Evolutionary conservation across 129 eudicot genomes (phyloP).

Genomic region (Centella asiatica): DNA sequence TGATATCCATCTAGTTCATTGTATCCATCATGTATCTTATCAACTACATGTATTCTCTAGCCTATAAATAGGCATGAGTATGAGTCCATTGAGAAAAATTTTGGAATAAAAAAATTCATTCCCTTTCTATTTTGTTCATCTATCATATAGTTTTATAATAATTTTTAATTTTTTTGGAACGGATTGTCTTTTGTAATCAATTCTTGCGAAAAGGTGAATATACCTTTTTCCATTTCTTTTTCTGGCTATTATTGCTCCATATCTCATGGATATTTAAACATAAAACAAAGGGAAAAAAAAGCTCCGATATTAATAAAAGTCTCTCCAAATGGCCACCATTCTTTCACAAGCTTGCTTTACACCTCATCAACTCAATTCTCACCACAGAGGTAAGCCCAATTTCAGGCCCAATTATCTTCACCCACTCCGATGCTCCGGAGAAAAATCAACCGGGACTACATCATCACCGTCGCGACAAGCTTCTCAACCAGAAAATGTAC

Average conservation of each 20-base stretch:
- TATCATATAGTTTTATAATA: too few relatives aligned
- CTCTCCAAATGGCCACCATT: constrained; percentile 29
- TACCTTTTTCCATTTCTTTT: too few relatives aligned
- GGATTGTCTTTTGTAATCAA: too few relatives aligned
- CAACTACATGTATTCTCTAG: too few relatives aligned
- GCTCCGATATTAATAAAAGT: background rate
- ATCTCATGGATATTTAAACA: constrained; percentile 15
- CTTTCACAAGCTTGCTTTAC: constrained; percentile 20
- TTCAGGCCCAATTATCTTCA: constrained; percentile 19
- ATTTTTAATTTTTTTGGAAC: too few relatives aligned
- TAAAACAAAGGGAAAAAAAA: constrained; percentile 1
- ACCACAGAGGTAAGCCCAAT: background rate
- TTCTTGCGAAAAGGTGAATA: too few relatives aligned
- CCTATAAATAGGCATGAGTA: too few relatives aligned
- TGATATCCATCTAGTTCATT: too few relatives aligned
- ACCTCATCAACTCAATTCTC: constrained; percentile 16
- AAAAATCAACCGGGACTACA: constrained; percentile 24
- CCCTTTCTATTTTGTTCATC: too few relatives aligned
- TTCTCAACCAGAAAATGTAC: constrained; percentile 35
- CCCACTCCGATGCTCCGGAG: constrained; percentile 27
- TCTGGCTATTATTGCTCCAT: constrained; percentile 14
- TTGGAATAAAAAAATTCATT: too few relatives aligned
- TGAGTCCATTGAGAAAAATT: too few relatives aligned
- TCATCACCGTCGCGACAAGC: constrained; percentile 8
- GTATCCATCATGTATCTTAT: too few relatives aligned